Evolutionary conservation across 1,139 yeast genomes (phyloP).

Genomic region (Suhomyces bolitotheri): DNA sequence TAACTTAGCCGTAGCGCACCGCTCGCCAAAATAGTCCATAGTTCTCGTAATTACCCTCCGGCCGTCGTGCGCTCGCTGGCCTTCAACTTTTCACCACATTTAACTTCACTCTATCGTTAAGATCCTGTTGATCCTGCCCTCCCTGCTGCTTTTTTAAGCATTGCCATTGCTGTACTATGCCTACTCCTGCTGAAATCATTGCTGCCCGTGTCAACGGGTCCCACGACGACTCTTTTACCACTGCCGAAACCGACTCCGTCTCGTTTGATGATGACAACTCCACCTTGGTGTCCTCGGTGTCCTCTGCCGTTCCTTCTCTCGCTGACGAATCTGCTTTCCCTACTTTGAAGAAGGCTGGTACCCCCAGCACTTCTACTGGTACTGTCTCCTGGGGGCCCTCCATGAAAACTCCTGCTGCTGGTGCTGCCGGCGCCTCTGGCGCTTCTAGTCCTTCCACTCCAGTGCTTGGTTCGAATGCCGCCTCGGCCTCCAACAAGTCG

Average conservation of each 20-base stretch:
- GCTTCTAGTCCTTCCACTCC: background rate
- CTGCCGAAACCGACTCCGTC: slow-evolving; percentile 10
- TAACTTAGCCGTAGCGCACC: too few relatives aligned
- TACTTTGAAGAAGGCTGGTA: slow-evolving; percentile 40
- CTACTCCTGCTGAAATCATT: slow-evolving; percentile 62
- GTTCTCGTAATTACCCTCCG: too few relatives aligned
- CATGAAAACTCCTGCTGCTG: slow-evolving; percentile 37
- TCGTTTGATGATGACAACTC: slow-evolving; percentile 15
- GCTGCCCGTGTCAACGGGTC: slow-evolving; percentile 53
- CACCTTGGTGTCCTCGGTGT: slow-evolving; percentile 19
- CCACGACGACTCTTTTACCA: slow-evolving; percentile 12
- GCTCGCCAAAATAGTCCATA: too few relatives aligned
- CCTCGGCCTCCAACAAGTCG: slow-evolving; percentile 4
- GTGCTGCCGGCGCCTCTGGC: slow-evolving; percentile 26
- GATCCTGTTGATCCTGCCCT: slow-evolving; percentile 6
- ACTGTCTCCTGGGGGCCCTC: slow-evolving; percentile 38
- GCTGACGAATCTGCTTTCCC: slow-evolving; percentile 69
- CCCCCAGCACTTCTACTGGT: slow-evolving; percentile 18
- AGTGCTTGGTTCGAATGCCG: slow-evolving; percentile 1
- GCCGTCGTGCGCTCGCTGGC: background rate
- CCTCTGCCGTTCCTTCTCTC: slow-evolving; percentile 32
- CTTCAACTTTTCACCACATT: slow-evolving; percentile 1
- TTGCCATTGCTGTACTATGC: slow-evolving; percentile 31
- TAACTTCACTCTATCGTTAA: slow-evolving; percentile 1
- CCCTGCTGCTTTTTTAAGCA: slow-evolving; percentile 19